A percentile compares a stretch with the other conserved stretches of the same genome.
phyloP scores from a whole-genome alignment of 1,284 basidiomycete species.

The Naganishia liquefaciens region DNA sequence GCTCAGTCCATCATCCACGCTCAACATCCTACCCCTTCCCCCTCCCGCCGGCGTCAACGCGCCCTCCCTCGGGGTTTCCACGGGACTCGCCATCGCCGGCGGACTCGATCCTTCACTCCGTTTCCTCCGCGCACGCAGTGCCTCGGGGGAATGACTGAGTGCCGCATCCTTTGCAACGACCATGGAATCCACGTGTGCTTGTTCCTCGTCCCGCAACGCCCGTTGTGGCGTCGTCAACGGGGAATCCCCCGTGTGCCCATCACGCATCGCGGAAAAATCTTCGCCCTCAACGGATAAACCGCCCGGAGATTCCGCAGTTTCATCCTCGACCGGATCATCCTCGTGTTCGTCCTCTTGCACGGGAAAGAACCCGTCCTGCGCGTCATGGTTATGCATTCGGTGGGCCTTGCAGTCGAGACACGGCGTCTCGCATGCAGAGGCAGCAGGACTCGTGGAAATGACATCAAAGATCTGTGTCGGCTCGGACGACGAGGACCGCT shows the following conservation, averaged over 20 bases:
- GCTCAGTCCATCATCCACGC: conserved; percentile 9
- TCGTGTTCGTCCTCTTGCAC: background rate
- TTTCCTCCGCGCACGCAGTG: conserved; percentile 9
- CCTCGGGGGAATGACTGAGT: conserved; percentile 8
- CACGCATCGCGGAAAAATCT: background rate
- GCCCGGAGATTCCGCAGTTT: background rate
- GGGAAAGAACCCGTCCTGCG: background rate
- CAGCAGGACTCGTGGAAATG: conserved; percentile 1
- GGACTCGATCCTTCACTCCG: conserved; percentile 7
- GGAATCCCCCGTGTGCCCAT: background rate
- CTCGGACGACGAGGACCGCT: background rate
- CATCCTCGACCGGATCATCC: background rate
- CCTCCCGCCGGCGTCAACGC: background rate
- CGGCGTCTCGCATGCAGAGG: conserved; percentile 16
- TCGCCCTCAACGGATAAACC: background rate
- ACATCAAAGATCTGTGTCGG: conserved; percentile 9
- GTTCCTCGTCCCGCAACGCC: background rate
- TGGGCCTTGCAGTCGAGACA: conserved; percentile 5
- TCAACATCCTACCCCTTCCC: conserved; percentile 16
- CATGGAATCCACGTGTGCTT: conserved; percentile 15
- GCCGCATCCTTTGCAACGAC: background rate
- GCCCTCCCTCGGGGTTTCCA: background rate
- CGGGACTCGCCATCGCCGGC: background rate
- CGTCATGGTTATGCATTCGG: background rate
- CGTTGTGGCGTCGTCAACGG: background rate